Percentiles rank a stretch among this genome's conserved stretches.
phyloP scores from a whole-genome alignment of 2,329 filamentous ascomycete genomes.

The Hymenoscyphus salicellus region DNA sequence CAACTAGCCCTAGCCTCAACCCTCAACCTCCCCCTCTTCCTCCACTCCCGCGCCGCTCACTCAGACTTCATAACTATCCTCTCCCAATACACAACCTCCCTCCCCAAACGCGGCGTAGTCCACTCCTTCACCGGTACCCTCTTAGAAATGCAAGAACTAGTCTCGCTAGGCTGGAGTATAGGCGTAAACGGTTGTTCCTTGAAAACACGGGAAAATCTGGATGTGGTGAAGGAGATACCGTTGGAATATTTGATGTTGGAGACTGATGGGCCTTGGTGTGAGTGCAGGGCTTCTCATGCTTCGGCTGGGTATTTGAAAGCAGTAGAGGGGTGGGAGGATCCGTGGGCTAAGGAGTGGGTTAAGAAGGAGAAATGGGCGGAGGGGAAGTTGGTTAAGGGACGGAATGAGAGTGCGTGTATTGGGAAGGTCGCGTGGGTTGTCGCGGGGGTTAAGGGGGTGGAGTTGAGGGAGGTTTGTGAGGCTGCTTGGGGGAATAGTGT shows the following conservation, averaged over 20 bases:
- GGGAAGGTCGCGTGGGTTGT: conserved; percentile 84
- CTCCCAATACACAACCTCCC: conserved; percentile 56
- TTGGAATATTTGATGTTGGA: conserved; percentile 85
- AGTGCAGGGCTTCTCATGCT: conserved; percentile 85
- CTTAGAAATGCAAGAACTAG: conserved; percentile 78
- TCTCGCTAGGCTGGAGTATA: conserved; percentile 79
- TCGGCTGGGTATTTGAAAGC: conserved; percentile 44
- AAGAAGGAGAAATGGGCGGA: conserved; percentile 96
- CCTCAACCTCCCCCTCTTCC: conserved; percentile 80
- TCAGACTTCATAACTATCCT: conserved; percentile 77
- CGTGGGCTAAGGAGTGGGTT: conserved; percentile 63
- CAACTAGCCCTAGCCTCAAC: conserved; percentile 48
- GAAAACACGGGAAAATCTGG: conserved; percentile 89
- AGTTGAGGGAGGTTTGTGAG: conserved; percentile 79
- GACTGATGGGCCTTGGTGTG: conserved; percentile 97
- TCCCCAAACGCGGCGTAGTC: conserved; percentile 78
- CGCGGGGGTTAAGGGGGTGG: conserved; percentile 77
- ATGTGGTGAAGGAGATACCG: conserved; percentile 75
- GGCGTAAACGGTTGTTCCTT: conserved; percentile 96
- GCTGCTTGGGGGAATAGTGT: conserved; percentile 80
- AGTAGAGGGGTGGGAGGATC: conserved; percentile 18
- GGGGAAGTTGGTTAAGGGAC: conserved; percentile 86
- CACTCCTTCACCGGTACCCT: conserved; percentile 91
- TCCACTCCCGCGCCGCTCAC: conserved; percentile 87
- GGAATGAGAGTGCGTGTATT: conserved; percentile 90